Base-by-base conservation (phyloP, 202 grass and related monocot species). In the Miscanthus sacchariflorus region DNA sequence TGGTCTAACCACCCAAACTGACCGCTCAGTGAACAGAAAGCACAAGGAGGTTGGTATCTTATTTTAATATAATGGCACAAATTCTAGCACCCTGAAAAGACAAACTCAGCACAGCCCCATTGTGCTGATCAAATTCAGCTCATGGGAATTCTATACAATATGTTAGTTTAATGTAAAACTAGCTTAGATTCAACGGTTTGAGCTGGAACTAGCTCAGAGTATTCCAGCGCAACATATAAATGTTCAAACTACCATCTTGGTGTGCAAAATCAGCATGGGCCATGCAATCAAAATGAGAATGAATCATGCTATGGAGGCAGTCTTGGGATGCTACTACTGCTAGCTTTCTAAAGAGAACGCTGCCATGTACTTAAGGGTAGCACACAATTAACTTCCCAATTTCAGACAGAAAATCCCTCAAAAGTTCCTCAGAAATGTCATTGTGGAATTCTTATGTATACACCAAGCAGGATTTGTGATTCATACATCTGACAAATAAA, bases 281-380 rank as follows among this genome's bases (percentile, higher is more conserved):
- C 0, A 2, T 38, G n/a, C 19, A 25, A 80, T 46, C 85, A 91
- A 70, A 79, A 12, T 81, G 81, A 25, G 23, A 80, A 84, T 23
- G 30, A 50, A 84, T 61, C 7, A 11, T 84, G 70, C 80, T 70
- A 58, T n/a, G 3, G 24, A 76, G 28, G 9, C 28, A 38, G 58
- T 70, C 63, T 59, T 28, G 49, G 6, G 68, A 74, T n/a, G 12
- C 24, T 88, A 83, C 46, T 18, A 42, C 19, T 13, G 27, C 71
- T 82, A 82, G 35, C 44, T 75, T 75, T 17, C 33, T 18, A 76
- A 81, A 81, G 59, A 42, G 9, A 52, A 76, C 23, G 19, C 56
- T 74, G 38, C 68, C 56, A 74, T 67, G 17, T 74, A 52, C 56
- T 5, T 63, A 63, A 39, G 25, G 42, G 81, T 61, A 36, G 25